Conservation (phyloP, 352 stramenopile species). For the Labyrinthula sp. region DNA sequence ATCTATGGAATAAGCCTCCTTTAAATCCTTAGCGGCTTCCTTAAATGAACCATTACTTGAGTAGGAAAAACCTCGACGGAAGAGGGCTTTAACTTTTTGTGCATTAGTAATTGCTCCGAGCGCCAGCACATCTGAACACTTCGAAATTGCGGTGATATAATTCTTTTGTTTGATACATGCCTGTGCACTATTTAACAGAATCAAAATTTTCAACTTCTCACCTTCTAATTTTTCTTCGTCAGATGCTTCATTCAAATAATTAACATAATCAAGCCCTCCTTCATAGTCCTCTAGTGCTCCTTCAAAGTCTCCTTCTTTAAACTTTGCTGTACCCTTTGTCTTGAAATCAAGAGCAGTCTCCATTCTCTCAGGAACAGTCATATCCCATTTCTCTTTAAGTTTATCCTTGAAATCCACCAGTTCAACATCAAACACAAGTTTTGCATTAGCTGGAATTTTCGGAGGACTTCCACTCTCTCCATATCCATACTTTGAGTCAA, state of each 20-base stretch:
- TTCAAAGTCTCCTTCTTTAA: conserved; percentile 8
- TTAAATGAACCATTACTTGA: conserved; percentile 43
- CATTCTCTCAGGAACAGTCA: conserved; percentile 19
- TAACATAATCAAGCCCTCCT: conserved; percentile 10
- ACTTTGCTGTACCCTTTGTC: conserved; percentile 14
- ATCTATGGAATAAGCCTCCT: conserved; percentile 41
- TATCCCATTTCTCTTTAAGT: conserved; percentile 29
- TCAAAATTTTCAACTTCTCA: conserved; percentile 2
- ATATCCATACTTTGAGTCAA: conserved; percentile 35
- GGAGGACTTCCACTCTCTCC: conserved; percentile 27
- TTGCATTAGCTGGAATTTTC: conserved; percentile 36
- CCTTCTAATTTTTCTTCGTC: conserved; percentile 8
- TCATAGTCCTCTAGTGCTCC: conserved; percentile 9
- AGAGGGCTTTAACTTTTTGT: conserved; percentile 55
- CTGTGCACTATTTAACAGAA: conserved; percentile 13
- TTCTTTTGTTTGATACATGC: conserved; percentile 8
- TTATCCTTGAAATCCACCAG: conserved; percentile 30
- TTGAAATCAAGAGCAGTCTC: conserved; percentile 16
- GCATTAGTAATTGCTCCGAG: too few species aligned
- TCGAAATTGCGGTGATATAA: conserved; percentile 6
- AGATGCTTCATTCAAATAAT: conserved; percentile 1
- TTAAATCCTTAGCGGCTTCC: conserved; percentile 44
- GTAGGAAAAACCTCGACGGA: conserved; percentile 45
- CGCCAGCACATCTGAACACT: conserved; percentile 35
- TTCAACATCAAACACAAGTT: conserved; percentile 37